Base-by-base conservation (phyloP, 257 asterid genomes). In the Oldenlandia corymbosa region DNA sequence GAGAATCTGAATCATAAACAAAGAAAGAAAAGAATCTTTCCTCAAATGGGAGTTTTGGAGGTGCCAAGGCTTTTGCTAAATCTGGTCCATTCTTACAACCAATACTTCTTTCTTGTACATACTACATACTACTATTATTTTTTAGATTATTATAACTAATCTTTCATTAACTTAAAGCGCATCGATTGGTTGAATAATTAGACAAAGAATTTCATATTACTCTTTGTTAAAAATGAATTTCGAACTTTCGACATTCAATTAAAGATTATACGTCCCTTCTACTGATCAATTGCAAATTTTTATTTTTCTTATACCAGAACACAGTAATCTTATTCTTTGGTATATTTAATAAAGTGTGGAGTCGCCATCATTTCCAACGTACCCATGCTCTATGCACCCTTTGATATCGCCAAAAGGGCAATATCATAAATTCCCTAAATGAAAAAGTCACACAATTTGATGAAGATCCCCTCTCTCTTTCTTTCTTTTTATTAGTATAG, bases 11-110 rank as follows among this genome's bases (percentile, higher is more conserved):
- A 34, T n/a, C n/a, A n/a, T n/a, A 34, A 34, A 3, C 4, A 23
- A 71, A 24, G 30, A 28, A 30, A 53, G 60, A 55, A 63, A 56
- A 26, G 84, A 79, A 81, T 79, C 88, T 81, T 84, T 75, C 87
- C 84, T 68, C 77, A 71, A 84, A 68, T 77, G 82, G 82, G 73
- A 75, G 18, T 45, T 46, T 17, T 1, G 37, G 64, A 48, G 68
- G 34, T 31, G 71, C 72, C 79, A 72, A 57, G 77, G 21, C 65
- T 24, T 21, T n/a, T 43, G 9, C 32, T 48, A 51, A 52, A 42
- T 28, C 55, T 52, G 32, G 28, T 7, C 42, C 18, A 24, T 64
- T 36, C 17, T 39, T 28, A n/a, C n/a, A n/a, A 50, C 51, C 49
- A 13, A 42, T 13, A 42, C 50, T 26, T 26, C 6, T 34, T 48